Conservation (phyloP, 495 filamentous ascomycete genomes). For the Penicilliopsis zonata region DNA sequence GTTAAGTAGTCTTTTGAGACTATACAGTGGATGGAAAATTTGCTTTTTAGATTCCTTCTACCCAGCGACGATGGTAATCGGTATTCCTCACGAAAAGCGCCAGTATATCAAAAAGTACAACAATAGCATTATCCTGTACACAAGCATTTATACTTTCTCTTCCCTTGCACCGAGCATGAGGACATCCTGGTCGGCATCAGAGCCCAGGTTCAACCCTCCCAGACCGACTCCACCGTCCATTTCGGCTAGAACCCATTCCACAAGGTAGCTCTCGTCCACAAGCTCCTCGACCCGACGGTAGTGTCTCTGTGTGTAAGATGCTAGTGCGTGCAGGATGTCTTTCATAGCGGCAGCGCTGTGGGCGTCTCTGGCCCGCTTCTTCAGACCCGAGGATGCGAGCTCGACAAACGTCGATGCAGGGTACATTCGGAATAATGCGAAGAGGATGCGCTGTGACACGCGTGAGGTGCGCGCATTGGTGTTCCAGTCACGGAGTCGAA, state of each 20-base stretch:
- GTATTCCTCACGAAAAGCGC: conserved; percentile 13
- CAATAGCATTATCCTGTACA: conserved; percentile 5
- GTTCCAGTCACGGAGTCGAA: conserved; percentile 87
- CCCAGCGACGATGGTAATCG: conserved; percentile 5
- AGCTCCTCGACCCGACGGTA: conserved; percentile 78
- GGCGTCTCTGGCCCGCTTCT: conserved; percentile 20
- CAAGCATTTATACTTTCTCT: conserved; percentile 8
- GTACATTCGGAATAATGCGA: conserved; percentile 64
- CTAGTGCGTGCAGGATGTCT: conserved; percentile 72
- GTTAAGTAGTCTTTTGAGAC: conserved; percentile 1
- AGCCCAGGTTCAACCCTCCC: conserved; percentile 15
- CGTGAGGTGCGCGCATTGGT: conserved; percentile 80
- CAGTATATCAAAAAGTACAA: conserved; percentile 1
- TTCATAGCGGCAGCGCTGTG: conserved; percentile 53
- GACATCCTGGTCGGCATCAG: conserved; percentile 32
- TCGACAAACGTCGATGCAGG: conserved; percentile 60
- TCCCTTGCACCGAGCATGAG: conserved; percentile 27
- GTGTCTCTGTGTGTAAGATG: conserved; percentile 83
- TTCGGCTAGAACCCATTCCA: conserved; percentile 83
- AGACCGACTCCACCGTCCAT: conserved; percentile 64
- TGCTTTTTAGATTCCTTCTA: conserved; percentile 6
- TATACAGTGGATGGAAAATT: background rate
- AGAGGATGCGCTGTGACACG: conserved; percentile 78
- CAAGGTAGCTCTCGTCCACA: conserved; percentile 85
- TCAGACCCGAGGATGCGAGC: conserved; percentile 39